These are phyloP conservation scores for Leavenworthia alabamica DNA, from an alignment of 345 rosid species.

Conservation along the genomic window DNA sequence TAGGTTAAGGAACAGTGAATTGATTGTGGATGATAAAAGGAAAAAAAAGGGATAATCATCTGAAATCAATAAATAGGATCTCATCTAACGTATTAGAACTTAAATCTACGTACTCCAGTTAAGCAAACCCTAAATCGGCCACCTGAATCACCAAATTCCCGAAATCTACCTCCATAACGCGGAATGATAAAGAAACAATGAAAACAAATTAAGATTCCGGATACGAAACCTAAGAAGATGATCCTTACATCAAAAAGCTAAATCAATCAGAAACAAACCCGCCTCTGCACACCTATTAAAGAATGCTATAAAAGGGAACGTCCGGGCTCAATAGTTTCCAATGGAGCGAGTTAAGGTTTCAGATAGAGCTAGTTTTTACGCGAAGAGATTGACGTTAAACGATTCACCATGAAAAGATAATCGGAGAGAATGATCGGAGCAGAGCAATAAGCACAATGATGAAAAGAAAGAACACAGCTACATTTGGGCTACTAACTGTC, in stretches of 20 bases:
- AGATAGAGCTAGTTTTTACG: not conserved
- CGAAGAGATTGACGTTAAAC: not conserved
- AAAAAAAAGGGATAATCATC: not conserved
- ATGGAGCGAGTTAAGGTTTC: constrained; percentile 15
- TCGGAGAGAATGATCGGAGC: constrained; percentile 23
- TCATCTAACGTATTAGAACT: not conserved
- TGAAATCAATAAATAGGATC: not conserved
- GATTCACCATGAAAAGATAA: constrained; percentile 15
- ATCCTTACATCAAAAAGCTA: constrained; percentile 14
- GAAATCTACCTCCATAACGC: constrained; percentile 4
- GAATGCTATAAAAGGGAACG: constrained; percentile 17
- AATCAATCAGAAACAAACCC: constrained; percentile 20
- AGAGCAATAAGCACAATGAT: constrained; percentile 17
- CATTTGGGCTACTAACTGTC: no score
- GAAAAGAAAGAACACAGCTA: not conserved
- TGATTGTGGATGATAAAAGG: not conserved
- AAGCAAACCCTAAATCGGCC: constrained; percentile 26
- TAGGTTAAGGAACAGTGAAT: not conserved
- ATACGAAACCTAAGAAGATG: not conserved
- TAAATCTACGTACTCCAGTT: constrained; percentile 1
- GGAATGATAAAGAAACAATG: not conserved
- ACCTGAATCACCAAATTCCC: constrained; percentile 19
- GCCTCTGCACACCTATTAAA: constrained; percentile 10
- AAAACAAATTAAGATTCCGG: not conserved
- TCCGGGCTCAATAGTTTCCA: constrained; percentile 9